Evolutionary conservation across 1,284 basidiomycete species (phyloP), one percentile per base, ranked within the genome.

Genomic region (Tremellales sp.): DNA sequence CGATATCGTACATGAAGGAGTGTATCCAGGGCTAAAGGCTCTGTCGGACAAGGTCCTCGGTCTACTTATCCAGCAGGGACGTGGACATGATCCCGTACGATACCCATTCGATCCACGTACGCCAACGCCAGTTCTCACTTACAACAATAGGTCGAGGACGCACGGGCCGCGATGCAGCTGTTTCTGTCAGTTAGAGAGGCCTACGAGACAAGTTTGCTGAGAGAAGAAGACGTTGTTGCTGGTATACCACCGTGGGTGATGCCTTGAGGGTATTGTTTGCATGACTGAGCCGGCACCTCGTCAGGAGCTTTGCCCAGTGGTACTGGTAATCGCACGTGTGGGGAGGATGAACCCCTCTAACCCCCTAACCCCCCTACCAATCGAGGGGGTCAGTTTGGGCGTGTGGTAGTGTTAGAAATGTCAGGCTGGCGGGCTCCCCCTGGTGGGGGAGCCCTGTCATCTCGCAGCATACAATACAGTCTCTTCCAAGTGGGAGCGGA

Each of bases 21-120:
- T 70, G 49, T 69, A 68, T 34, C 77, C 77, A 0, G 61, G 66
- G 19, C 57, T 79, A 16, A 73, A 73, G 44, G 68, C 60, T 36
- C 65, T 79, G 10, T 65, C 73, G 19, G 68, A 69, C 50, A 63
- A 74, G 36, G 68, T 76, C 2, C 60, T 79, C 5, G 75, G 73
- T 5, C 56, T 70, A 26, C 74, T 77, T 18, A 77, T 79, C 16
- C 78, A 79, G 55, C 21, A 40, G 13, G 51, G 43, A 3, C 19
- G 18, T 9, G 67, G 66, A 33, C 74, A 75, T 54, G 62, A 58
- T 46, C 74, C 74, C 5, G 72, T 74, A 40, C 37, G 71, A 56
- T 16, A 3, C 33, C 10, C 14, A 13, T 33, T 19, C 31, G 5
- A 34, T 13, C 10, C 37, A 16, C 18, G 3, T 10, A 9, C 19